phyloP scores from a whole-genome alignment of 441 rosid species.

The Corymbia calophylla region DNA sequence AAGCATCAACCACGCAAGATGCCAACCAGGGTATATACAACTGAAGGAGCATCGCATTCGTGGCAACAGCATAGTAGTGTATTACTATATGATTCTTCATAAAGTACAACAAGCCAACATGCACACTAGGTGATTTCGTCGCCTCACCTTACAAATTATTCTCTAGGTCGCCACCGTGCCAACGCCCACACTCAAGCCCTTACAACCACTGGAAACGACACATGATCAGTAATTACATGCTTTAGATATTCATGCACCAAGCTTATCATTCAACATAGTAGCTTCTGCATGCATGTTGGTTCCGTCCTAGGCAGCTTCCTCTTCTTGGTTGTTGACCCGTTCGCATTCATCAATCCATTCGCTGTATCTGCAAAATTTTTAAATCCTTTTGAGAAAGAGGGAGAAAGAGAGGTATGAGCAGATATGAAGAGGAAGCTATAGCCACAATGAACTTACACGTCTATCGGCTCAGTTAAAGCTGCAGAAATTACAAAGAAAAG shows the following conservation, averaged over 20 bases:
- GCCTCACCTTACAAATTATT: background rate
- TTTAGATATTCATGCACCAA: background rate
- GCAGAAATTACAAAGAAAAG: conserved; percentile 18
- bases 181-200: background rate
- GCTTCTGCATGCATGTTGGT: background rate
- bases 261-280: background rate
- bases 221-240: background rate
- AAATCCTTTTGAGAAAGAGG: background rate
- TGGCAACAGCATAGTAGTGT: background rate
- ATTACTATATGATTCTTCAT: background rate
- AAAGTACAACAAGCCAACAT: background rate
- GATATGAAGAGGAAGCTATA: background rate
- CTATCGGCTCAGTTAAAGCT: conserved; percentile 88
- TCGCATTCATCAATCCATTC: conserved; percentile 94
- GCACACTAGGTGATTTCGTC: background rate
- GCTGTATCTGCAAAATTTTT: conserved; percentile 27
- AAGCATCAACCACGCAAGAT: background rate
- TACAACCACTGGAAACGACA: background rate
- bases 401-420: background rate
- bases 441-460: conserved; percentile 49
- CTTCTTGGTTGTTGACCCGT: conserved; percentile 65
- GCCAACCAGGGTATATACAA: background rate
- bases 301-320: conserved; percentile 37
- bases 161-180: background rate
- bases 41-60: background rate